A percentile compares a stretch with the other conserved stretches of the same genome.
Conservation (phyloP, 164 flowering plant genomes). For the Stephania cephalantha region DNA sequence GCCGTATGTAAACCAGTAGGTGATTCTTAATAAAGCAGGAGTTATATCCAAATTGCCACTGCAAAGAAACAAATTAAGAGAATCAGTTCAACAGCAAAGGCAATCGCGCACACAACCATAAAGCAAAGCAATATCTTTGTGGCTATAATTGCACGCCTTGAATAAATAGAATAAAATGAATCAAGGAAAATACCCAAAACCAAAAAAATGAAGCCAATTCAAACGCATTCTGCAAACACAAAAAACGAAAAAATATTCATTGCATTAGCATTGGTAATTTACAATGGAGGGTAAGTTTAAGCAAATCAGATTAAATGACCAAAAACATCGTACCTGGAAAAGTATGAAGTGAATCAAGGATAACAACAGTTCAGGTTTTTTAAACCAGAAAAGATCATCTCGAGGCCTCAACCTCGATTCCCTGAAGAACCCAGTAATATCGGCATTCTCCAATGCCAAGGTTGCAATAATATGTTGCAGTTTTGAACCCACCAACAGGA, state of each 20-base stretch:
- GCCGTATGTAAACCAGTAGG: constrained; percentile 66
- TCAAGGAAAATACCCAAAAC: constrained; percentile 77
- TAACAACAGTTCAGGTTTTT: constrained; percentile 80
- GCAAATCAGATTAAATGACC: not conserved
- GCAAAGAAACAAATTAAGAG: constrained; percentile 19
- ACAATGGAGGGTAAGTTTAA: not conserved
- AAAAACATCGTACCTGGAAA: constrained; percentile 62
- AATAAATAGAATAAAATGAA: not conserved
- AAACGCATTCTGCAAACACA: constrained; percentile 75
- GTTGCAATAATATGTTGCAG: constrained; percentile 95
- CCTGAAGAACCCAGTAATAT: constrained; percentile 36
- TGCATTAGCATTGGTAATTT: constrained; percentile 9
- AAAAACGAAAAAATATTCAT: constrained; percentile 12
- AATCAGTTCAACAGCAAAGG: constrained; percentile 4
- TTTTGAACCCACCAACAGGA: constrained; percentile 83
- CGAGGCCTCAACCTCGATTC: constrained; percentile 68
- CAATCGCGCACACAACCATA: not conserved
- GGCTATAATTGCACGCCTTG: not conserved
- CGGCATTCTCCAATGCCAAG: constrained; percentile 81
- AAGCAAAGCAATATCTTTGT: not conserved
- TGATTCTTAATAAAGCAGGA: constrained; percentile 91
- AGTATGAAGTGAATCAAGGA: constrained; percentile 84
- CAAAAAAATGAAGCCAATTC: constrained; percentile 97
- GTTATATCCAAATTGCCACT: constrained; percentile 97
- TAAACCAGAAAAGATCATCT: constrained; percentile 97